Conservation (phyloP, 2,329 filamentous ascomycete species). For the Fusarium siculi region DNA sequence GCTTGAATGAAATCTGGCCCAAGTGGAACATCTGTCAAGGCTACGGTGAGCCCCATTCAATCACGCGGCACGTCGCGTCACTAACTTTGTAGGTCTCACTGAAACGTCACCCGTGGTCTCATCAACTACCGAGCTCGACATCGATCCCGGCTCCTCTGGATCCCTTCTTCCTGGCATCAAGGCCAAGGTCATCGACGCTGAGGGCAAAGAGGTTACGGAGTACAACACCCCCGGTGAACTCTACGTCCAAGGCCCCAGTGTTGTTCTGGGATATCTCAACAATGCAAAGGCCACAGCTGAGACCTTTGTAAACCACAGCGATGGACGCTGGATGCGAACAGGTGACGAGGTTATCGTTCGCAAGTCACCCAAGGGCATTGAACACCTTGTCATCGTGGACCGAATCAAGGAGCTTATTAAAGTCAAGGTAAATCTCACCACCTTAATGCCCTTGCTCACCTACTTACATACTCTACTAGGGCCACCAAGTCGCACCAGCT, state of each 20-base stretch:
- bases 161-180: slow-evolving; percentile 71
- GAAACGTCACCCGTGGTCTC: slow-evolving; percentile 77
- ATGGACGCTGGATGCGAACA: slow-evolving; percentile 82
- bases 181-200: slow-evolving; percentile 71
- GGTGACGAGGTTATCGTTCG: slow-evolving; percentile 84
- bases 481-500: slow-evolving; percentile 81
- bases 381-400: slow-evolving; percentile 88
- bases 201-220: slow-evolving; percentile 74
- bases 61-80: accelerated
- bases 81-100: slow-evolving; percentile 66
- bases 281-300: slow-evolving; percentile 85
- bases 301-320: slow-evolving; percentile 75
- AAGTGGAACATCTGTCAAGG: slow-evolving; percentile 75
- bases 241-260: slow-evolving; percentile 78
- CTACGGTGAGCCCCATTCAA: slow-evolving; percentile 64
- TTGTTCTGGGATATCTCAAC: slow-evolving; percentile 86
- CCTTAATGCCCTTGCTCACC: accelerated
- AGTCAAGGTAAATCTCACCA: slow-evolving; percentile 68
- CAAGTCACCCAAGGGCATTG: slow-evolving; percentile 71
- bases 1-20: slow-evolving; percentile 70
- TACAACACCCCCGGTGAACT: slow-evolving; percentile 84
- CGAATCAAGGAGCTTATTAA: slow-evolving; percentile 79
- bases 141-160: slow-evolving; percentile 76
- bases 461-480: slow-evolving; percentile 55
- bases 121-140: slow-evolving; percentile 66